phyloP scores from a whole-genome alignment of 2,329 filamentous ascomycete genomes.

The Penicillium hordei region DNA sequence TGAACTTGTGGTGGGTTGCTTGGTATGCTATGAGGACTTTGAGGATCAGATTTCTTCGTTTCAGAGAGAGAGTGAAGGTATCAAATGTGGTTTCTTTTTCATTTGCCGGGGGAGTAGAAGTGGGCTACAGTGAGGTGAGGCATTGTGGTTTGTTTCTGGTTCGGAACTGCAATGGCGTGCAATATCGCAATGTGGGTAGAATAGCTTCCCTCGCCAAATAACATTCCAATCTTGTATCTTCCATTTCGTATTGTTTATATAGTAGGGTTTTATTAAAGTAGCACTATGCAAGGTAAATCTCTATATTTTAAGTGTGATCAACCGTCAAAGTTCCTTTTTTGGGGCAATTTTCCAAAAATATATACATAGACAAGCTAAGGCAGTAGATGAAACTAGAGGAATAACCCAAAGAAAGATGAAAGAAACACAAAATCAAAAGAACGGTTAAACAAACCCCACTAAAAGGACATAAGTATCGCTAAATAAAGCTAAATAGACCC shows the following conservation, averaged over 20 bases:
- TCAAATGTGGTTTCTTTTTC: background rate
- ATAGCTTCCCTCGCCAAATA: background rate
- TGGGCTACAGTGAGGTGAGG: background rate
- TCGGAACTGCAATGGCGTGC: background rate
- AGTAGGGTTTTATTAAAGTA: background rate
- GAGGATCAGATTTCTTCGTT: too few relatives aligned
- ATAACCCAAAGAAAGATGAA: background rate
- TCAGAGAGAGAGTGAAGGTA: background rate
- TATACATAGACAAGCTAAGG: background rate
- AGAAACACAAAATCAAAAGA: background rate
- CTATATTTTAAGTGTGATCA: background rate
- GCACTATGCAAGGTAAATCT: background rate
- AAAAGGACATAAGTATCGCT: background rate
- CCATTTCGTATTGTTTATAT: background rate
- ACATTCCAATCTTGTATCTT: background rate
- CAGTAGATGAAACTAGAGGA: background rate
- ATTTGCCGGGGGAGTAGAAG: background rate
- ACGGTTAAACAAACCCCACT: background rate
- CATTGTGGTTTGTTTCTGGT: background rate
- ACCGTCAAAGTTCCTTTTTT: background rate
- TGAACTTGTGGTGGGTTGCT: background rate
- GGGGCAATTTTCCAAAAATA: background rate
- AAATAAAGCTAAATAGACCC: background rate
- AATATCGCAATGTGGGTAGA: background rate
- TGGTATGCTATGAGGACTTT: background rate